phyloP scores from a whole-genome alignment of 1,284 basidiomycete species.

The Inonotus hispidus region DNA sequence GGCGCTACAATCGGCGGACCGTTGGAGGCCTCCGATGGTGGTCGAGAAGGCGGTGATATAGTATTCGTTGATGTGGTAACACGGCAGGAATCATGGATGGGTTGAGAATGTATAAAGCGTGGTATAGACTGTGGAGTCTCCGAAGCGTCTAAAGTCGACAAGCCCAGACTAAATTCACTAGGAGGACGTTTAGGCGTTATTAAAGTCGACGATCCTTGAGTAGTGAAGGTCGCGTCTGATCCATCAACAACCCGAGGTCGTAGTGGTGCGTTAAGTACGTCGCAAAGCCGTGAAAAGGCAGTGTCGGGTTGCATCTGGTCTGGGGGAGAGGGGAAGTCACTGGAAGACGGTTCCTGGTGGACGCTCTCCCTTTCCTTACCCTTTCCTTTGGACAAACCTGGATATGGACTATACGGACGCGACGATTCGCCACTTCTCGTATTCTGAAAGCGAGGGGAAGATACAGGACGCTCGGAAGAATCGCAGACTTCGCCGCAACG shows the following conservation, averaged over 20 bases:
- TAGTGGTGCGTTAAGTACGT: neutral
- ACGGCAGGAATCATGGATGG: neutral
- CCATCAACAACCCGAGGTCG: neutral
- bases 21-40: neutral
- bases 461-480: neutral
- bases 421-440: neutral
- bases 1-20: neutral
- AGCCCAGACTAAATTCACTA: neutral
- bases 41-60: neutral
- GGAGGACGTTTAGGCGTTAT: neutral
- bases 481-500: neutral
- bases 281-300: neutral
- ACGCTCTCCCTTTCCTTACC: neutral
- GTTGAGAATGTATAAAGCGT: neutral
- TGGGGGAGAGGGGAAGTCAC: neutral
- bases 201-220: neutral
- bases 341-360: too few relatives aligned
- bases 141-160: neutral
- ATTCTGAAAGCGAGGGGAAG: neutral
- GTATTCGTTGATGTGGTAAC: neutral
- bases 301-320: neutral
- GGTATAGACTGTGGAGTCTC: neutral
- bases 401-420: neutral
- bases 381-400: neutral
- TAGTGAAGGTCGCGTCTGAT: neutral